Percentiles rank a stretch among this genome's conserved stretches.
These are phyloP conservation scores for Polytrichum formosum DNA, from an alignment of 225 moss, liverwort and hornwort genomes.

Conservation along the genomic window DNA sequence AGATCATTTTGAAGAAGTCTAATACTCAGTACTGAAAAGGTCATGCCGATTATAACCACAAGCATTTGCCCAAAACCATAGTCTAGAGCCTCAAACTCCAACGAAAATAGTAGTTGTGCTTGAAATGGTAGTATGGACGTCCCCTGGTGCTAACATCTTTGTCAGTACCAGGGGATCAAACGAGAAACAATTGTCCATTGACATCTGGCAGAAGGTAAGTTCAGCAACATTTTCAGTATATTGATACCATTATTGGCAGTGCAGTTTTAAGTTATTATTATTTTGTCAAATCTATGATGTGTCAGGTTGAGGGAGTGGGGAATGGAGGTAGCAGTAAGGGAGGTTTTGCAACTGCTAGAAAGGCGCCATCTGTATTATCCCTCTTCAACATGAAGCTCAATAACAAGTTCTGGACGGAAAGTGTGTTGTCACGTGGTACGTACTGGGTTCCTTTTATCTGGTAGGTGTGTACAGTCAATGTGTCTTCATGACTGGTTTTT, in stretches of 20 bases:
- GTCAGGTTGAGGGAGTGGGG: constrained; percentile 35
- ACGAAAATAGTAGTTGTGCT: no score
- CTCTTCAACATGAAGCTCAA: constrained; percentile 63
- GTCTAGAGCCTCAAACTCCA: not conserved
- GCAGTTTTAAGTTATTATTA: no score
- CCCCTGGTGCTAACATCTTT: no score
- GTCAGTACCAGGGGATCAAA: no score
- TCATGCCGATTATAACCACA: no score
- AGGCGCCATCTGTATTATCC: constrained; percentile 58
- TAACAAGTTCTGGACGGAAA: constrained; percentile 62
- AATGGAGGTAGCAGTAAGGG: constrained; percentile 8
- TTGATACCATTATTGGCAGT: not conserved
- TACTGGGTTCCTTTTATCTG: not conserved
- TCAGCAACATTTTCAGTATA: not conserved
- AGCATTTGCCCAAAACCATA: no score
- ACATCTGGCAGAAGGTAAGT: not conserved
- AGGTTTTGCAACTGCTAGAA: constrained; percentile 19
- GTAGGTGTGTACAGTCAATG: not conserved
- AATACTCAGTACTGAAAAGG: no score
- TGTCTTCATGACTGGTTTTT: not conserved
- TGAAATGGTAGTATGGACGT: no score
- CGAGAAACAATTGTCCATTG: not conserved
- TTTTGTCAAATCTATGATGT: not conserved
- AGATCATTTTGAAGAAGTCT: not conserved
- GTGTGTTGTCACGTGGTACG: constrained; percentile 64